These are phyloP conservation scores for Debaryomyces maramus DNA, from an alignment of 805 yeast genomes.

Conservation along the genomic window DNA sequence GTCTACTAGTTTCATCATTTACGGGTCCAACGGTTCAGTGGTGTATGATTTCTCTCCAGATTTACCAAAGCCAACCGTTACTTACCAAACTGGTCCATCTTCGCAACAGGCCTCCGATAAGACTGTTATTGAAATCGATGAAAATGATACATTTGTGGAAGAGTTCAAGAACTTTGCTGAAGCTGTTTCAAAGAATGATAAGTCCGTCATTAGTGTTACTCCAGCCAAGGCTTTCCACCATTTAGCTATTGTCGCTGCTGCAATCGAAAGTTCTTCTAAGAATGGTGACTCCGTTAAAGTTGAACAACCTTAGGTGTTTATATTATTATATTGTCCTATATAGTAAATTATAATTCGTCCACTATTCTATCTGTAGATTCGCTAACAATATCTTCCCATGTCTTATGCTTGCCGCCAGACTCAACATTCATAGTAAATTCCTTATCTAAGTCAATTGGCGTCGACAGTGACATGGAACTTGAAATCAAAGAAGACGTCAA, in stretches of 20 bases:
- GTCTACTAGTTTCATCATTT: slow-evolving; percentile 62
- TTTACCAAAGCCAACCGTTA: slow-evolving; percentile 37
- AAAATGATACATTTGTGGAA: slow-evolving; percentile 42
- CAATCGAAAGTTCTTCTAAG: slow-evolving; percentile 63
- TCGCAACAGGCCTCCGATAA: slow-evolving; percentile 54
- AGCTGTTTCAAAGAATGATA: slow-evolving; percentile 65
- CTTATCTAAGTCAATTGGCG: slow-evolving; percentile 1
- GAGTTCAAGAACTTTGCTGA: slow-evolving; percentile 53
- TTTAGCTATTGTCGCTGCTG: slow-evolving; percentile 86
- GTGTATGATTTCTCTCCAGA: slow-evolving; percentile 63
- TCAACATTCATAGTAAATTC: slow-evolving; percentile 9
- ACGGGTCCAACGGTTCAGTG: slow-evolving; percentile 79
- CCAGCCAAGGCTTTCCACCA: slow-evolving; percentile 89
- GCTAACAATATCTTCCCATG: slow-evolving; percentile 5
- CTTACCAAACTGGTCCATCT: slow-evolving; percentile 33
- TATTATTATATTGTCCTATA: background rate
- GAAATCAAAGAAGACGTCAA: background rate
- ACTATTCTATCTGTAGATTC: slow-evolving; percentile 6
- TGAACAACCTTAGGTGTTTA: slow-evolving; percentile 24
- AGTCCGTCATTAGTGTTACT: slow-evolving; percentile 52
- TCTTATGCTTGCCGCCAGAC: background rate
- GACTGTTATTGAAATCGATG: slow-evolving; percentile 38
- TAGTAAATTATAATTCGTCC: slow-evolving; percentile 12
- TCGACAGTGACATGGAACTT: slow-evolving; percentile 1
- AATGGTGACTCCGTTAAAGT: slow-evolving; percentile 53